Base-by-base conservation (phyloP, 192 early-diverging fungal species). In the Spizellomyces punctatus region DNA sequence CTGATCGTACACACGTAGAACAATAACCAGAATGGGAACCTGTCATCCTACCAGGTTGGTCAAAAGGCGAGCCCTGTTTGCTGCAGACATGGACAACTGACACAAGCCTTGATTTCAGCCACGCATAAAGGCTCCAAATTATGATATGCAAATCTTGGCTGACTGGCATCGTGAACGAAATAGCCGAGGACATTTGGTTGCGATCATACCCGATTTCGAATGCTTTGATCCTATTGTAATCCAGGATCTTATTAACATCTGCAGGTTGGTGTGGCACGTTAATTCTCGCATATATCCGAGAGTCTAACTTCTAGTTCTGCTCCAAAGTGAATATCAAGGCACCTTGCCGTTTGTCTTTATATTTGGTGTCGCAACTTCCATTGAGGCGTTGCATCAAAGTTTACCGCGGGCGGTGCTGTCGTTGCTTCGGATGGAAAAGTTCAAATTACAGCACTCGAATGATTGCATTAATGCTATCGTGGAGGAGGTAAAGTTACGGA, bases 181-280 rank as follows among this genome's bases (percentile, higher is more conserved):
- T 10, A 8, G 10, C 6, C 47, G 21, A 19, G 76, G 79, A 4
- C 86, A 80, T 14, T 55, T 94, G 4, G 90, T 94, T 5, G 74
- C 95, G 22, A 88, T 94, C 42, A 68, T 97, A 56, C 91, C 94
- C 67, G 93, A 97, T 72, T 92, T 94, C 79, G 95, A 97, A 71
- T 83, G 89, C 49, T 95, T 97, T 63, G 82, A 88, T 45, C 82
- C 89, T 7, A 71, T 72, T 12, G 80, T 94, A 0, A 83, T 95
- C 6, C 85, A 93, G 63, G 88, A 92, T 66, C 85, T 95, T 70
- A 84, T 95, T 61, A 83, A 82, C 17, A 89, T 91, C 41, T 86
- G 80, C 77, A 90, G 87, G 87, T 88, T 81, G 17, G 50, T 45
- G 16, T 42, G 8, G 0, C 14, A 42, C 58, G 44, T 46, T 2